A percentile compares a stretch with the other conserved stretches of the same genome.
phyloP scores from a whole-genome alignment of 2,329 filamentous ascomycete species.

The Sclerotinia subarctica region DNA sequence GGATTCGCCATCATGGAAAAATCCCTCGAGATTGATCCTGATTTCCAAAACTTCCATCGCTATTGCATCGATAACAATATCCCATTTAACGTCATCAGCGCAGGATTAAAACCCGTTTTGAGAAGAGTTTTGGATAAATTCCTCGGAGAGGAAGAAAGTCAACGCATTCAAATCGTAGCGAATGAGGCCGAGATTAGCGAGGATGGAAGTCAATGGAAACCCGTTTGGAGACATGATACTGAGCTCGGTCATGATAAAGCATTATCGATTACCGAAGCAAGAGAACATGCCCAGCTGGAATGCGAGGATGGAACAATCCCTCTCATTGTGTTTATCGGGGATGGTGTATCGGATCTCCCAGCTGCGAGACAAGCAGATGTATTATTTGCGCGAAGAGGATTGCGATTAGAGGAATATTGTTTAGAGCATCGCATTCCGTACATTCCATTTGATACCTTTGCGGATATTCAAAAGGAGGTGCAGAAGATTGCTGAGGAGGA shows the following conservation, averaged over 20 bases:
- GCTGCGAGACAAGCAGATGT: slow-evolving; percentile 65
- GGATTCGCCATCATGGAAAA: slow-evolving; percentile 64
- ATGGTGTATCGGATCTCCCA: slow-evolving; percentile 65
- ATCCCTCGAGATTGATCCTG: slow-evolving; percentile 59
- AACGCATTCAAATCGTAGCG: slow-evolving; percentile 60
- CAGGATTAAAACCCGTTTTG: slow-evolving; percentile 63
- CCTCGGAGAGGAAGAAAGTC: slow-evolving; percentile 50
- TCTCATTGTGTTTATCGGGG: slow-evolving; percentile 66
- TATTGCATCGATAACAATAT: slow-evolving; percentile 62
- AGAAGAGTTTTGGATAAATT: slow-evolving; percentile 61
- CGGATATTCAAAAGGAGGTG: slow-evolving; percentile 61
- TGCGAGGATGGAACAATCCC: slow-evolving; percentile 61
- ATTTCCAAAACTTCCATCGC: slow-evolving; percentile 61
- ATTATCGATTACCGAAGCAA: slow-evolving; percentile 59
- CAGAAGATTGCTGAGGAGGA: slow-evolving; percentile 57
- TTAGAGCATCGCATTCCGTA: slow-evolving; percentile 58
- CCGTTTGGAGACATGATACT: slow-evolving; percentile 63
- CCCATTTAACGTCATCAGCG: slow-evolving; percentile 67
- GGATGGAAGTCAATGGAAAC: slow-evolving; percentile 60
- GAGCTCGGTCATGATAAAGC: slow-evolving; percentile 67
- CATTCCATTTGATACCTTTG: slow-evolving; percentile 63
- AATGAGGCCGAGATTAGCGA: slow-evolving; percentile 60
- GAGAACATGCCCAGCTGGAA: slow-evolving; percentile 50
- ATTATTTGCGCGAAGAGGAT: slow-evolving; percentile 62
- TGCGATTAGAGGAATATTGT: slow-evolving; percentile 65